phyloP scores from a whole-genome alignment of 108 stramenopile species.

The Aurantiochytrium sp. region DNA sequence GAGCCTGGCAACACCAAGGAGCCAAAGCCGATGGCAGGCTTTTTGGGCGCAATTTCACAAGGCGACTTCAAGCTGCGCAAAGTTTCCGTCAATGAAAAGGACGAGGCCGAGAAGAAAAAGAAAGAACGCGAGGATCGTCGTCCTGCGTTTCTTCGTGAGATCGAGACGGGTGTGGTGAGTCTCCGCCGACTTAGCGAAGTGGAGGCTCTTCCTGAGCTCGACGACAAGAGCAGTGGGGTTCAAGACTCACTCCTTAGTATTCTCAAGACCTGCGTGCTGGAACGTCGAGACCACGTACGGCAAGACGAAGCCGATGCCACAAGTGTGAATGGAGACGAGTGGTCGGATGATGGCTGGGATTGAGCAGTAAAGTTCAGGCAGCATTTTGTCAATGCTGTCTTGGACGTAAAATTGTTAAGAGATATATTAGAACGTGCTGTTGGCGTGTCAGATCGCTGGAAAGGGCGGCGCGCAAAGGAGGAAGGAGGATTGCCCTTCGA shows the following conservation, averaged over 20 bases:
- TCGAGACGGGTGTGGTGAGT: neutral
- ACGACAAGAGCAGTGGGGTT: neutral
- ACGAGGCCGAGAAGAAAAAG: neutral
- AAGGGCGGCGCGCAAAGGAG: no score
- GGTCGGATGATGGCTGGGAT: neutral
- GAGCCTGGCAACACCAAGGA: neutral
- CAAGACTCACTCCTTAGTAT: neutral
- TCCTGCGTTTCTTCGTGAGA: neutral
- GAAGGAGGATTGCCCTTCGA: no score
- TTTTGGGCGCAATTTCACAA: neutral
- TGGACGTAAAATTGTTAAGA: no score
- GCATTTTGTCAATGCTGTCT: no score
- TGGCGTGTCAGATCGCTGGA: no score
- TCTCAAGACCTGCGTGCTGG: neutral
- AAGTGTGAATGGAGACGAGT: neutral
- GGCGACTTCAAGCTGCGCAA: neutral
- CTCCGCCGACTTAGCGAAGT: neutral
- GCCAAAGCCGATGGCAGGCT: neutral
- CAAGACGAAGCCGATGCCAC: neutral
- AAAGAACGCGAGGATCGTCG: neutral
- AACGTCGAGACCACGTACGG: neutral
- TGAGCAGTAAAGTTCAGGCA: neutral
- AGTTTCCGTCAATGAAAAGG: neutral
- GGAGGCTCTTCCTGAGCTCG: slow-evolving; percentile 1
- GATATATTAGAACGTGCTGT: no score